Conservation (phyloP, 208 protist genomes). For the Trypanosoma mega region DNA sequence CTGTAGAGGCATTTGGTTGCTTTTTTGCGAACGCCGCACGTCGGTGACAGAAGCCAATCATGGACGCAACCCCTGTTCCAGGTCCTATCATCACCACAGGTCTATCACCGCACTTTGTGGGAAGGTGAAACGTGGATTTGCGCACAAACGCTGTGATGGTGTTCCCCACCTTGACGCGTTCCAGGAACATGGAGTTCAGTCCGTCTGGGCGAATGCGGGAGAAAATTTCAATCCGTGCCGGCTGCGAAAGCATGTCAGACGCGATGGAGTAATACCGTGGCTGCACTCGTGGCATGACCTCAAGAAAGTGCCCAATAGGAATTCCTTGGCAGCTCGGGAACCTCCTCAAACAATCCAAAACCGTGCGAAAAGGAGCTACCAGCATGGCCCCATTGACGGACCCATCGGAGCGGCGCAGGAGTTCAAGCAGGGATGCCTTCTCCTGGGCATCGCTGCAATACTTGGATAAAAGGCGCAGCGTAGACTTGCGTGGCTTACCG, state of each 20-base stretch:
- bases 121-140: slow-evolving; percentile 84
- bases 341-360: slow-evolving; percentile 71
- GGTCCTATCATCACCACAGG: slow-evolving; percentile 92
- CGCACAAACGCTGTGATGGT: slow-evolving; percentile 84
- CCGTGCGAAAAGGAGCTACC: slow-evolving; percentile 32
- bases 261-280: slow-evolving; percentile 97
- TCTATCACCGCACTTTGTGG: slow-evolving; percentile 33
- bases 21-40: slow-evolving; percentile 58
- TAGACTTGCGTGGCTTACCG: slow-evolving; percentile 58
- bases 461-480: slow-evolving; percentile 61
- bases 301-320: slow-evolving; percentile 68
- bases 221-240: slow-evolving; percentile 64
- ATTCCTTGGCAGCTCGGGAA: slow-evolving; percentile 72
- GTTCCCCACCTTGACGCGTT: slow-evolving; percentile 24
- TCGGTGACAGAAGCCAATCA: slow-evolving; percentile 78
- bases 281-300: slow-evolving; percentile 90
- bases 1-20: slow-evolving; percentile 29
- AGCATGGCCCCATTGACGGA: too few relatives aligned
- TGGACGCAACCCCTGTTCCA: slow-evolving; percentile 88
- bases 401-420: slow-evolving; percentile 39
- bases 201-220: slow-evolving; percentile 84
- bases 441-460: slow-evolving; percentile 62
- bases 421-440: slow-evolving; percentile 42
- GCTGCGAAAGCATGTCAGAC: slow-evolving; percentile 77
- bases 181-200: slow-evolving; percentile 79